Evolutionary conservation across 2,329 filamentous ascomycete species (phyloP).

Genomic region (Fusarium cicatricum): DNA sequence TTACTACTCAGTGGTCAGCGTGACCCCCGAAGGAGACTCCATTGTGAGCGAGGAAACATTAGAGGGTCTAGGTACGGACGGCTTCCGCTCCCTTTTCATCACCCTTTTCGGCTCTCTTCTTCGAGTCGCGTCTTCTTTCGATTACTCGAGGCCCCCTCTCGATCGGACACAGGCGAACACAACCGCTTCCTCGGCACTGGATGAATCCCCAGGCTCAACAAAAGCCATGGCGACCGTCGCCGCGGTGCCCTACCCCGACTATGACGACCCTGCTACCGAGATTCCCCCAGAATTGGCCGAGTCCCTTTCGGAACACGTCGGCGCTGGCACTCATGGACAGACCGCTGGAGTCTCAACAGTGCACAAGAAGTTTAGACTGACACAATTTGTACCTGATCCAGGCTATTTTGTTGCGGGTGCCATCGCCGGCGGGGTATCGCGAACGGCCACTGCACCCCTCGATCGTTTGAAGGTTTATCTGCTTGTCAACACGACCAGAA

Average conservation of each 20-base stretch:
- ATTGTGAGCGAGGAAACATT: slow-evolving; percentile 89
- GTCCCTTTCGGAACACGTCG: slow-evolving; percentile 37
- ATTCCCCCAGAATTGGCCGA: slow-evolving; percentile 36
- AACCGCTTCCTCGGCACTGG: slow-evolving; percentile 13
- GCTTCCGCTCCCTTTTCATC: slow-evolving; percentile 65
- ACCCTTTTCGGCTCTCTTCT: slow-evolving; percentile 80
- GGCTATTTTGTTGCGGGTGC: slow-evolving; percentile 98
- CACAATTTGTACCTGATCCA: slow-evolving; percentile 80
- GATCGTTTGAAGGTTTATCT: slow-evolving; percentile 98
- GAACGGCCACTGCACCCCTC: slow-evolving; percentile 93
- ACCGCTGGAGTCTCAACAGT: slow-evolving; percentile 46
- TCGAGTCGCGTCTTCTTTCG: slow-evolving; percentile 66
- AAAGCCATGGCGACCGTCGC: slow-evolving; percentile 33
- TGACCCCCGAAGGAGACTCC: slow-evolving; percentile 95
- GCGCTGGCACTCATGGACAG: slow-evolving; percentile 49
- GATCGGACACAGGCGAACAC: slow-evolving; percentile 27
- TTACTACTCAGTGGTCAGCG: slow-evolving; percentile 86
- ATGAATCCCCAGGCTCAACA: slow-evolving; percentile 22
- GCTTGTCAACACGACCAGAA: slow-evolving; percentile 79
- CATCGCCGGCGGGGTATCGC: slow-evolving; percentile 91
- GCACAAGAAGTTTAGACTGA: slow-evolving; percentile 63
- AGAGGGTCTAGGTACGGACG: slow-evolving; percentile 90
- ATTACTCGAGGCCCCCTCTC: slow-evolving; percentile 43
- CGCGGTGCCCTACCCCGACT: slow-evolving; percentile 30
- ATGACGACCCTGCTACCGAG: slow-evolving; percentile 38